Percentiles rank a stretch among this genome's conserved stretches.
phyloP scores from a whole-genome alignment of 257 asterid genomes.

The Fraxinus cuspidata region DNA sequence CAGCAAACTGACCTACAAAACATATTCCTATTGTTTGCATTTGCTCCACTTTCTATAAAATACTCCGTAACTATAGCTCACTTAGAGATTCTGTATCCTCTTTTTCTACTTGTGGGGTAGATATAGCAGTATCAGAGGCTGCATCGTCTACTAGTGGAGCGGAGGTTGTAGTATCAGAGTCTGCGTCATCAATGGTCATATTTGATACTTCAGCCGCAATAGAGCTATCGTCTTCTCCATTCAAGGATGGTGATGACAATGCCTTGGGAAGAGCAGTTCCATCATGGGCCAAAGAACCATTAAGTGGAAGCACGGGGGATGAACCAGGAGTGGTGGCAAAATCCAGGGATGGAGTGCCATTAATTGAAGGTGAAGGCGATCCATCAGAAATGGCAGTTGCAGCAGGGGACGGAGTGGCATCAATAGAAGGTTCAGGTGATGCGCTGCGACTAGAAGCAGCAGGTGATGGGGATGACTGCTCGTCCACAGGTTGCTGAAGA shows the following conservation, averaged over 20 bases:
- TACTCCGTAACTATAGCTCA: constrained; percentile 29
- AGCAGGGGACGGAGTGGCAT: constrained; percentile 34
- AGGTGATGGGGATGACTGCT: constrained; percentile 60
- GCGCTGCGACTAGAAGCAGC: constrained; percentile 43
- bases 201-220: constrained; percentile 49
- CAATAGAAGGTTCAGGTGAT: constrained; percentile 47
- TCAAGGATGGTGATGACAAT: constrained; percentile 51
- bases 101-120: constrained; percentile 25
- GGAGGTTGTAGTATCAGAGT: constrained; percentile 42
- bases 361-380: constrained; percentile 37
- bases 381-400: constrained; percentile 40
- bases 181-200: constrained; percentile 43
- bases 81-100: constrained; percentile 31
- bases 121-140: constrained; percentile 33
- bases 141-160: constrained; percentile 34
- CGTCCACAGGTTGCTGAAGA: constrained; percentile 79
- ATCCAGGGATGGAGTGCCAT: constrained; percentile 47
- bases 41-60: not conserved
- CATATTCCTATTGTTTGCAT: constrained; percentile 19
- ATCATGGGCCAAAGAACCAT: constrained; percentile 37
- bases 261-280: constrained; percentile 34
- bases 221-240: constrained; percentile 54
- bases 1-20: constrained; percentile 32
- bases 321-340: constrained; percentile 37
- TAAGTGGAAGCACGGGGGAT: constrained; percentile 40